A percentile compares a stretch with the other conserved stretches of the same genome.
Conservation (phyloP, 2,329 filamentous ascomycete species). For the Verticillium tricorpus region DNA sequence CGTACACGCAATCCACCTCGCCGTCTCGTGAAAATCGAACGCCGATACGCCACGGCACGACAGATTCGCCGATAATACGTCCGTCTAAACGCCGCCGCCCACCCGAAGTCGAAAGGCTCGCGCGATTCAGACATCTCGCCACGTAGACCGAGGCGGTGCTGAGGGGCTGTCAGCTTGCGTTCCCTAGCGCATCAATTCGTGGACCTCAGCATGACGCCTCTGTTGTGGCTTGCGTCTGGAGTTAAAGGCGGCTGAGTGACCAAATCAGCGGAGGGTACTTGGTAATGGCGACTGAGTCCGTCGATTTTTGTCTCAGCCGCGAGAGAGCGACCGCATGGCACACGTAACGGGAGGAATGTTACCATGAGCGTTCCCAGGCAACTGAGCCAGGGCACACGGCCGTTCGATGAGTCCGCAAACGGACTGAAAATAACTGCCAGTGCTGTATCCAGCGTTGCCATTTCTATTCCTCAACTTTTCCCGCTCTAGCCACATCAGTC, state of each 20-base stretch:
- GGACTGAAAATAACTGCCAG: not conserved
- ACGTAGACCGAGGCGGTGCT: not conserved
- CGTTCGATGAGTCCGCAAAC: not conserved
- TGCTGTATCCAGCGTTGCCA: not conserved
- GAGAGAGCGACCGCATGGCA: not conserved
- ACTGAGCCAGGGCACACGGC: not conserved
- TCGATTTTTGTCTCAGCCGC: not conserved
- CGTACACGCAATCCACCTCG: not conserved
- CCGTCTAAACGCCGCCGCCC: not conserved
- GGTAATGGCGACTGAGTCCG: not conserved
- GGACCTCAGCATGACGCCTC: not conserved
- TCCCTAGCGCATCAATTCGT: not conserved
- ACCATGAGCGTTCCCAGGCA: not conserved
- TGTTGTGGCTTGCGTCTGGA: not conserved
- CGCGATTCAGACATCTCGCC: not conserved
- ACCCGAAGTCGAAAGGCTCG: not conserved
- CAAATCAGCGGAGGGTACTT: no score
- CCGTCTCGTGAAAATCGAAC: not conserved
- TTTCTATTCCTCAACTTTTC: not conserved
- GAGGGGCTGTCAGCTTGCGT: not conserved
- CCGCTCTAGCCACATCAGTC: not conserved
- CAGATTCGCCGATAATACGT: not conserved
- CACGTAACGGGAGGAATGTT: not conserved
- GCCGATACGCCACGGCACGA: not conserved
- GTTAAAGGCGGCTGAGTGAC: no score